A percentile compares a stretch with the other conserved stretches of the same genome.
Conservation (phyloP, 2,329 filamentous ascomycete genomes). For the Daldinia sp. region DNA sequence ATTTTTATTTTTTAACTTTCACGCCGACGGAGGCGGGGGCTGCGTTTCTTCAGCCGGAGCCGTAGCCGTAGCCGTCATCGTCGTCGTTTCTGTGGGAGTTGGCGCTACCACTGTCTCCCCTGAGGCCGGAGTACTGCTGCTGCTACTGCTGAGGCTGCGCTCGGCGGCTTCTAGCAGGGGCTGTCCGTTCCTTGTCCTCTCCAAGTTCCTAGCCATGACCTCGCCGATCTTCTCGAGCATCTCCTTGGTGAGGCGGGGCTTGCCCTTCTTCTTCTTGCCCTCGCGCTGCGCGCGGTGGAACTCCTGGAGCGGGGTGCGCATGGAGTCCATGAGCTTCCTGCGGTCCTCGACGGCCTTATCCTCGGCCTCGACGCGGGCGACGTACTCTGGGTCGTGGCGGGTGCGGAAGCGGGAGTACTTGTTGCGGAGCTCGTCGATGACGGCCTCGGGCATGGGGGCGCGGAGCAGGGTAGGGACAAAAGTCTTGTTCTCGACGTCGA, state of each 20-base stretch:
- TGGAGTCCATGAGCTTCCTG: conserved; percentile 54
- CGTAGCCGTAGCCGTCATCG: neutral
- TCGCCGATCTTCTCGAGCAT: conserved; percentile 73
- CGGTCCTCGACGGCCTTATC: conserved; percentile 62
- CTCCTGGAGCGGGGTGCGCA: conserved; percentile 68
- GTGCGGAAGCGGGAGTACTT: conserved; percentile 86
- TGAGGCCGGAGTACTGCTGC: neutral
- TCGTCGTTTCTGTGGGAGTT: conserved; percentile 1
- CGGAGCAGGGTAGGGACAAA: conserved; percentile 82
- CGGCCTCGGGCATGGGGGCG: conserved; percentile 80
- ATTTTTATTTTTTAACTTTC: conserved; percentile 15
- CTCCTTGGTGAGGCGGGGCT: conserved; percentile 67
- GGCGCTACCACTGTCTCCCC: neutral
- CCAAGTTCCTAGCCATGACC: conserved; percentile 69
- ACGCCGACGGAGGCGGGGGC: conserved; percentile 41
- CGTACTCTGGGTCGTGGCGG: conserved; percentile 80
- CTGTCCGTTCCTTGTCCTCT: conserved; percentile 55
- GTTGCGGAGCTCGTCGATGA: conserved; percentile 88
- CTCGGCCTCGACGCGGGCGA: conserved; percentile 72
- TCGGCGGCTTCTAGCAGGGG: conserved; percentile 52
- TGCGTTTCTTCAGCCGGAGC: conserved; percentile 1
- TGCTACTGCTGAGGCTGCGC: neutral
- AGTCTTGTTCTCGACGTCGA: conserved; percentile 78
- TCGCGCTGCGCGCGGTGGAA: conserved; percentile 67
- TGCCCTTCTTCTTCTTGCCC: conserved; percentile 63